Evolutionary conservation across 2,329 filamentous ascomycete genomes (phyloP), one percentile per base, ranked within the genome.

Genomic region (Moelleriella libera): DNA sequence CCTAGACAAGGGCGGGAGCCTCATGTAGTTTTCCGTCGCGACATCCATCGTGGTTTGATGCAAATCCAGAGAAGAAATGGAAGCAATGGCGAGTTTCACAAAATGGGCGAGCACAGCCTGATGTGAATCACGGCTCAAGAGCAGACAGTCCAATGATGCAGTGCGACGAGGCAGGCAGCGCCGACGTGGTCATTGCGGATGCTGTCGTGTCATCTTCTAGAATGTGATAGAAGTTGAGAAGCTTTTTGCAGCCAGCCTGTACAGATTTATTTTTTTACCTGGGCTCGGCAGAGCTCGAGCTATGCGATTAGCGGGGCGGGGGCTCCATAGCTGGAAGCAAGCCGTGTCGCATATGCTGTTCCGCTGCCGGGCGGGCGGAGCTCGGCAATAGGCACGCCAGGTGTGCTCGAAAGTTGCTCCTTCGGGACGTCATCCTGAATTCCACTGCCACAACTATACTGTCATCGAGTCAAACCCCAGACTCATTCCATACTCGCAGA

Each of bases 1-100:
- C 68, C 68, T 66, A 51, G 68, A 58, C 51, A 71, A 57, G 45
- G 64, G 58, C 39, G 68, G 68, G 54, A 65, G 53, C 51, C 59
- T 62, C 65, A 64, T 65, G 56, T 64, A 70, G 50, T 56, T 58
- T 41, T 61, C 60, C 46, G 61, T 37, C 5, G 54, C 52, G 39
- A 52, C 50, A n/a, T 63, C 59, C 61, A 64, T 65, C 31, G 49
- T 60, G 54, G 30, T 29, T n/a, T 28, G 40, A 14, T 34, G 39
- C 2, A 40, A 37, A 12, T 43, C 39, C 30, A 30, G 43, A 48
- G 45, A 30, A 54, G 40, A 37, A 37, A 37, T 8, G 12, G 34
- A 37, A 37, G 34, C 34, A 37, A 3, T 2, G 34, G 34, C 34
- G 34, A 37, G 34, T 37, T 12, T 56, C 51, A 51, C 54, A 52